Base-by-base conservation (phyloP, 2,329 filamentous ascomycete species). In the Chaetoscypha palmicola region DNA sequence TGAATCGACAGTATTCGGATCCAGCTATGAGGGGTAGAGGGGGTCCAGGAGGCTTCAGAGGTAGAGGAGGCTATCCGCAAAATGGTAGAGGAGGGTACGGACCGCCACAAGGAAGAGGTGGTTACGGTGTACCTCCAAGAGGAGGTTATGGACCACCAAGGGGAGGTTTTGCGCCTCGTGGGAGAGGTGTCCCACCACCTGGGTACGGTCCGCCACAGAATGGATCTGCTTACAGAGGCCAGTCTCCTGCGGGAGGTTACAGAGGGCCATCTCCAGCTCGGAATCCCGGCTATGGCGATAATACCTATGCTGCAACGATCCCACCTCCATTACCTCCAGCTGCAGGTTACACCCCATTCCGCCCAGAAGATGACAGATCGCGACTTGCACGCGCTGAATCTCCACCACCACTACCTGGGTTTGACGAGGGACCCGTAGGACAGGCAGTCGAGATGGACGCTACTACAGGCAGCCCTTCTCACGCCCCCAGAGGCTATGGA, bases 381-480 rank as follows among this genome's bases (percentile, higher is more conserved):
- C 66, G 68, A 38, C 62, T 81, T 17, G 75, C 79, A 2, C 70
- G 78, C 50, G 80, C 77, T 8, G 79, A 81, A 54, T 81, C 78
- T 1, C 78, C 79, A 7, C 79, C 81, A 12, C 81, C 81, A 4
- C 61, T 82, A 16, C 70, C 74, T 2, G 69, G 67, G 30, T 60
- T 66, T 35, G 64, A 68, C 32, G 53, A 63, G 42, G 54, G 36
- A 51, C 54, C 62, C 24, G 62, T 80, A 10, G 80, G 80, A 8
- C 81, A 83, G 58, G 79, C 83, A 2, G 76, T 89, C 41, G 88
- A 92, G 62, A 90, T 94, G 86, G 83, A 90, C 61, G 80, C 82
- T 24, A 70, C 72, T n/a, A 70, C 70, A n/a, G 72, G 73, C 30
- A 73, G 70, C 42, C 72, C 73, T 64, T 43, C 66, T 64, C 21